A percentile compares a stretch with the other conserved stretches of the same genome.
phyloP scores from a whole-genome alignment of 2,329 filamentous ascomycete genomes.

The Aspergillus amoenus region DNA sequence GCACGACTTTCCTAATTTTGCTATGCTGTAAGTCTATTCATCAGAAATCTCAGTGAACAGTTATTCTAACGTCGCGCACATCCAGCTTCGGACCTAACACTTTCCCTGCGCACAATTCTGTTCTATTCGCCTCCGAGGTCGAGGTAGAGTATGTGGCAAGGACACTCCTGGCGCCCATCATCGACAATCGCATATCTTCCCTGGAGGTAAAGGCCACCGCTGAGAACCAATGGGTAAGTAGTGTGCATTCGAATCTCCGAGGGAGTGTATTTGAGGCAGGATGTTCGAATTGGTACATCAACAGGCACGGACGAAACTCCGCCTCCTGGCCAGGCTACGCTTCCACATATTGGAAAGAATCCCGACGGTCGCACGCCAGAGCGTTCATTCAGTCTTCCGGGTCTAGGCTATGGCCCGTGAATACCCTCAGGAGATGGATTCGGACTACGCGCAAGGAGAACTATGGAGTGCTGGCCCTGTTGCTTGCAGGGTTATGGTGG shows the following conservation, averaged over 20 bases:
- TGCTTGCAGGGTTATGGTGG: too few relatives aligned
- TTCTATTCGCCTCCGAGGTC: constrained; percentile 30
- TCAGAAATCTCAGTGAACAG: too few relatives aligned
- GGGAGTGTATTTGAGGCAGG: constrained; percentile 37
- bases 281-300: constrained; percentile 47
- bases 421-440: too few relatives aligned
- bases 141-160: constrained; percentile 31
- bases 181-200: constrained; percentile 31
- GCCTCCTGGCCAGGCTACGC: constrained; percentile 37
- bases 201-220: constrained; percentile 18
- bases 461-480: too few relatives aligned
- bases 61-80: too few relatives aligned
- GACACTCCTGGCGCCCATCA: constrained; percentile 30
- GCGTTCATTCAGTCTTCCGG: too few relatives aligned
- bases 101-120: constrained; percentile 33
- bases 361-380: too few relatives aligned
- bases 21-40: constrained; percentile 13
- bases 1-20: constrained; percentile 29
- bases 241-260: constrained; percentile 31
- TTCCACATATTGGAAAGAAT: too few relatives aligned
- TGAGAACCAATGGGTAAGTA: constrained; percentile 30
- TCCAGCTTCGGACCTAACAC: constrained; percentile 26
- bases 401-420: too few relatives aligned
- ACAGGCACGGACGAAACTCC: constrained; percentile 37
- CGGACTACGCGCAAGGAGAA: too few relatives aligned